These are phyloP conservation scores for Blastobotrys terrestris DNA, from an alignment of 805 yeast genomes.

Conservation along the genomic window DNA sequence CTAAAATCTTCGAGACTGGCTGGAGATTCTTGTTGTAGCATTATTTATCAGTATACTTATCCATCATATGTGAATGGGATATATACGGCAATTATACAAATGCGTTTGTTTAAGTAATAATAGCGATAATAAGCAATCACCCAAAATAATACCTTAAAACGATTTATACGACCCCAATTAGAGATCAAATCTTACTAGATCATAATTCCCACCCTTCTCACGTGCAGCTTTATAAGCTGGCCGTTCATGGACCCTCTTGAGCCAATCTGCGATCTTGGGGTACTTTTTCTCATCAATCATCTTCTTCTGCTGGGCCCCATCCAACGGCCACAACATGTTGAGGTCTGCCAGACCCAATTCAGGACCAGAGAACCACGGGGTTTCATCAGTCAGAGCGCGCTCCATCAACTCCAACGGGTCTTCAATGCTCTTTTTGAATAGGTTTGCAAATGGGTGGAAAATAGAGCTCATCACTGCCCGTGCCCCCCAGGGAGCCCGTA, in stretches of 20 bases:
- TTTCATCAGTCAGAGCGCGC: background rate
- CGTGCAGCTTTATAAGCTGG: background rate
- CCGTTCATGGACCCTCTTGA: background rate
- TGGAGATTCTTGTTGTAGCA: too few relatives aligned
- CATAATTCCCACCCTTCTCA: background rate
- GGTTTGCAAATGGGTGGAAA: background rate
- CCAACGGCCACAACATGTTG: background rate
- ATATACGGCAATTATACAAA: background rate
- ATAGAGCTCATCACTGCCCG: background rate
- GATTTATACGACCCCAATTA: background rate
- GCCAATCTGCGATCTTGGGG: background rate
- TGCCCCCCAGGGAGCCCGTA: background rate
- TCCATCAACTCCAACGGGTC: background rate
- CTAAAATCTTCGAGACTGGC: too few relatives aligned
- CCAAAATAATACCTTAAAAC: background rate
- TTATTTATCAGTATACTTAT: too few relatives aligned
- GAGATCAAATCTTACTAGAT: background rate
- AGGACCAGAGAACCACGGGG: background rate
- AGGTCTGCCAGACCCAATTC: background rate
- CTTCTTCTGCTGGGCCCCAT: background rate
- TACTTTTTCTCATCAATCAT: background rate
- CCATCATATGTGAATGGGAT: too few relatives aligned
- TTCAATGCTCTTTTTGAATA: background rate
- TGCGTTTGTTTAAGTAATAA: background rate
- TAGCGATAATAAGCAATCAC: background rate